A percentile compares a stretch with the other conserved stretches of the same genome.
Conservation (phyloP, 2,329 filamentous ascomycete genomes). For the Leptosphaerulina australis region DNA sequence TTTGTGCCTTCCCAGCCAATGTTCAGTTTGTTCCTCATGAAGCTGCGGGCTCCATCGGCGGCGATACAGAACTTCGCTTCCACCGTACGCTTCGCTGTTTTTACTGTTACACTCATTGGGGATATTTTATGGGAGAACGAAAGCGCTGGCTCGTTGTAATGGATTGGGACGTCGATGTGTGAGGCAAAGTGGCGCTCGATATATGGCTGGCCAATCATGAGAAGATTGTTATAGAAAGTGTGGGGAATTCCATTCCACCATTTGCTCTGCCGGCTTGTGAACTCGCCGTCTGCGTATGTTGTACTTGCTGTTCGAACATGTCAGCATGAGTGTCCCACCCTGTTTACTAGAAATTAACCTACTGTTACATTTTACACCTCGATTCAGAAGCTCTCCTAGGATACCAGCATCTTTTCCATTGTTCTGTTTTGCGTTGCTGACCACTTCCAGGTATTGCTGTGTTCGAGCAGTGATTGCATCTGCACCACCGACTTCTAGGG, state of each 20-base stretch:
- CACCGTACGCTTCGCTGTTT: conserved; percentile 17
- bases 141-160: conserved; percentile 50
- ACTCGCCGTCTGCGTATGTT: conserved; percentile 55
- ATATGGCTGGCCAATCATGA: conserved; percentile 59
- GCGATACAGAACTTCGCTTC: conserved; percentile 23
- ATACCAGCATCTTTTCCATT: conserved; percentile 11
- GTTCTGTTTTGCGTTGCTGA: conserved; percentile 47
- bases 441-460: conserved; percentile 57
- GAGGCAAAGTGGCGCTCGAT: conserved; percentile 52
- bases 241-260: conserved; percentile 58
- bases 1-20: conserved; percentile 56
- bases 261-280: conserved; percentile 55
- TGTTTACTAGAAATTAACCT: conserved; percentile 21
- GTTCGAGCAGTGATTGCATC: conserved; percentile 59
- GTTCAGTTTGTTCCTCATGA: conserved; percentile 35
- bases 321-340: background rate
- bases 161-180: conserved; percentile 44
- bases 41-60: conserved; percentile 25
- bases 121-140: conserved; percentile 33
- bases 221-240: conserved; percentile 56
- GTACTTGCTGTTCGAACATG: conserved; percentile 49
- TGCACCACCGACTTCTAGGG: conserved; percentile 54
- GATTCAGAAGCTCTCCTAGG: conserved; percentile 45
- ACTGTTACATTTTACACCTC: conserved; percentile 59
- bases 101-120: conserved; percentile 27